These are phyloP conservation scores for Ophiostoma populinum DNA, from an alignment of 2,329 filamentous ascomycete genomes.

Conservation along the genomic window DNA sequence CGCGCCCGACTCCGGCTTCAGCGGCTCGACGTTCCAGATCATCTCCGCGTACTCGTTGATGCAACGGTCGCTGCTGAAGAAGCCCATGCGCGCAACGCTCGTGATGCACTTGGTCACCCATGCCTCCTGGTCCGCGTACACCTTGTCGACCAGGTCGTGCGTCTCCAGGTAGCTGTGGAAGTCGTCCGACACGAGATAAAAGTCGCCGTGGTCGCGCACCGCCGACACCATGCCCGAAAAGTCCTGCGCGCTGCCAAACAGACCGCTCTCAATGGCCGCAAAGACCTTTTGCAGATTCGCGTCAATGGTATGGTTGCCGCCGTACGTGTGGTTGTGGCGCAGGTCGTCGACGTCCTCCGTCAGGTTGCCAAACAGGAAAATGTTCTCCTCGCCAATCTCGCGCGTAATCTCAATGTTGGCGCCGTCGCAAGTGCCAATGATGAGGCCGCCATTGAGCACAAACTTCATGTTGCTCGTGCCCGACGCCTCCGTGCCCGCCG, in stretches of 20 bases:
- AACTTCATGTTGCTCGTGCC: constrained; percentile 99
- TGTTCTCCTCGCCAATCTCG: constrained; percentile 90
- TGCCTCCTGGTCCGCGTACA: constrained; percentile 79
- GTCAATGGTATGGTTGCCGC: constrained; percentile 58
- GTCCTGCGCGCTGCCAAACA: constrained; percentile 60
- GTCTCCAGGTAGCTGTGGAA: constrained; percentile 91
- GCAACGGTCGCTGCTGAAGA: constrained; percentile 88
- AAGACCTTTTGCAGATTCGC: constrained; percentile 67
- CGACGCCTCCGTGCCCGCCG: constrained; percentile 76
- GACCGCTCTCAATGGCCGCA: constrained; percentile 58
- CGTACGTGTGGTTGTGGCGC: constrained; percentile 77
- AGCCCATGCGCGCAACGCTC: constrained; percentile 85
- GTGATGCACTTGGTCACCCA: constrained; percentile 86
- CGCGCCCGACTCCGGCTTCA: constrained; percentile 26
- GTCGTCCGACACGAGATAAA: constrained; percentile 94
- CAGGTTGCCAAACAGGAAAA: constrained; percentile 94
- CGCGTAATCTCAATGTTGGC: constrained; percentile 98
- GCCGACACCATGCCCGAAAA: constrained; percentile 74
- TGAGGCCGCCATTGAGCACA: constrained; percentile 87
- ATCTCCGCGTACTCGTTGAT: constrained; percentile 94
- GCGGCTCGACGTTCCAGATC: constrained; percentile 92
- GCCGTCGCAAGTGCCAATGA: constrained; percentile 95
- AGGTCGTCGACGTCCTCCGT: constrained; percentile 94
- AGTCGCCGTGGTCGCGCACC: constrained; percentile 86
- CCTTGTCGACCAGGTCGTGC: constrained; percentile 76